phyloP scores from a whole-genome alignment of 1,284 basidiomycete species.

The Ganoderma sp. region DNA sequence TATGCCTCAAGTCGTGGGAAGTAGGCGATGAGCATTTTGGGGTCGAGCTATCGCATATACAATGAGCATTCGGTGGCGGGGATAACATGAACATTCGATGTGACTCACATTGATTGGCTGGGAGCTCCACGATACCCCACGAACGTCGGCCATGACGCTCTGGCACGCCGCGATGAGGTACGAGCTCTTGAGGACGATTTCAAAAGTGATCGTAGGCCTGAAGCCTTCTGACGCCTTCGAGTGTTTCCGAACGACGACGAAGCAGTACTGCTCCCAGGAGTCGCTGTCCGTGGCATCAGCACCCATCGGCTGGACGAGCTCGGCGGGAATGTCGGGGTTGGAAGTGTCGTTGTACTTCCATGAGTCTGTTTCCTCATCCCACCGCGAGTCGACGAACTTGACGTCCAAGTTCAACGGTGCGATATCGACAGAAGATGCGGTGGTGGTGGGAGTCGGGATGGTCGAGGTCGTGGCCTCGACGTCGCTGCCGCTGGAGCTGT shows the following conservation, averaged over 20 bases:
- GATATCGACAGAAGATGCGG: constrained; percentile 1
- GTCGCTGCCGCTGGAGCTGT: background rate
- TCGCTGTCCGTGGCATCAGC: background rate
- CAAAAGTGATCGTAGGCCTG: constrained; percentile 48
- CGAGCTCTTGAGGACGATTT: constrained; percentile 58
- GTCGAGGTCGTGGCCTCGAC: background rate
- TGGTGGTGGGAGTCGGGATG: background rate
- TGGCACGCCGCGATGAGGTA: constrained; percentile 60
- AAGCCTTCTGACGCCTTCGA: constrained; percentile 39
- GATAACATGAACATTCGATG: background rate
- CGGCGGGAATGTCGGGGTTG: constrained; percentile 15
- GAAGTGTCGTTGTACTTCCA: constrained; percentile 17
- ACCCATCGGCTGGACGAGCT: constrained; percentile 15
- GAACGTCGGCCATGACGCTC: constrained; percentile 56
- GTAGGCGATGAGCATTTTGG: constrained; percentile 57
- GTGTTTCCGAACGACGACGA: constrained; percentile 57
- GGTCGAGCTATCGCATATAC: constrained; percentile 47
- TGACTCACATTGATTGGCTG: constrained; percentile 54
- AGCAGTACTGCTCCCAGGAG: constrained; percentile 31
- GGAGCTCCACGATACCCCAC: constrained; percentile 60
- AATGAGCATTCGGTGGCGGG: background rate
- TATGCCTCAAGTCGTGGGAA: constrained; percentile 53
- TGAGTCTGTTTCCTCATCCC: constrained; percentile 11
- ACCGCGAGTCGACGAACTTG: constrained; percentile 21
- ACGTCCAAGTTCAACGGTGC: constrained; percentile 7